Evolutionary conservation across 495 filamentous ascomycete species (phyloP), one percentile per base, ranked within the genome.

Genomic region (Penicillium coffeae): DNA sequence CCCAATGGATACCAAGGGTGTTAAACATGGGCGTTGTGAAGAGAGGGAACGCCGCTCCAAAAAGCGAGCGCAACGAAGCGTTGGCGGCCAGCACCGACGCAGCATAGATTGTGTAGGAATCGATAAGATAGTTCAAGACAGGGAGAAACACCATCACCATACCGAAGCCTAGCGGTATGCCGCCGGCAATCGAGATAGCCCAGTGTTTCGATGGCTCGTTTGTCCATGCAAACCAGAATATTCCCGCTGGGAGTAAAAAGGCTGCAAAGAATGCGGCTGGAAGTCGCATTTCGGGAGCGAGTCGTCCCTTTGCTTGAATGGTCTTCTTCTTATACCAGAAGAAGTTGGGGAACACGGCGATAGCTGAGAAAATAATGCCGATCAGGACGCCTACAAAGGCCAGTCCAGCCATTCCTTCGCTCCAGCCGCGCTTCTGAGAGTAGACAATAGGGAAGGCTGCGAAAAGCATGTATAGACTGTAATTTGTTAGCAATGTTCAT

Each of bases 11-110:
- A 48, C 85, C 85, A 0, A 89, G 73, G 49, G 76, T 69, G 3
- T 64, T 32, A 64, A 84, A 88, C 80, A 88, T 83, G 37, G 77
- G 55, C 0, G 74, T 75, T 0, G 85, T 88, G 65, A 89, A 88
- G 0, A 89, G 69, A 0, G 86, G 86, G 62, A 90, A 88, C 0
- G 74, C 80, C n/a, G 82, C 80, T 25, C 86, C 85, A 53, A 88
- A 86, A 5, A 67, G 3, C 1, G 69, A 74, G 16, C 76, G 65
- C 18, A 87, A 61, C 1, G 86, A 73, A 14, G 78, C 66, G 55
- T 83, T 87, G 12, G 84, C 82, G 2, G 85, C 85, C 6, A 89
- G 66, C 0, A 82, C 83, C 0, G 78, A 83, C 0, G 85, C 84
- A 3, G 84, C 83, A 52, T 79, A 88, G 40, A 87, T 80, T 35